Evolutionary conservation across 441 rosid species (phyloP).

Genomic region (Sinapis alba): DNA sequence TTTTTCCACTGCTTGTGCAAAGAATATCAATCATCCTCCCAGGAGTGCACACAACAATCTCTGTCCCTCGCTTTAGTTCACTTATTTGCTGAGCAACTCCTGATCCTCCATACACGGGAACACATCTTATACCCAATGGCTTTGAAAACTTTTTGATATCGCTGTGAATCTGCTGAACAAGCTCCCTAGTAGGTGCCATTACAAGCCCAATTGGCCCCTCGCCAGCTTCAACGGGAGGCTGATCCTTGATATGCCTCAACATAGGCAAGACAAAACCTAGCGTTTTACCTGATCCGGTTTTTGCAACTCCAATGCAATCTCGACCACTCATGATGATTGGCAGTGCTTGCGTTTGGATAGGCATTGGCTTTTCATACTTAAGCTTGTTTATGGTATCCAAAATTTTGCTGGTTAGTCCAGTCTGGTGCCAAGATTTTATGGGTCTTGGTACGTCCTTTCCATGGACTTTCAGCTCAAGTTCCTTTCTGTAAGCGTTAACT

Average conservation of each 20-base stretch:
- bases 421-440: slow-evolving; percentile 90
- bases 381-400: slow-evolving; percentile 88
- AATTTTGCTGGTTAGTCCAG: slow-evolving; percentile 79
- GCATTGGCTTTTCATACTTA: slow-evolving; percentile 89
- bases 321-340: slow-evolving; percentile 96
- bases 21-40: slow-evolving; percentile 98
- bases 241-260: slow-evolving; percentile 98
- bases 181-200: slow-evolving; percentile 99
- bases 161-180: slow-evolving; percentile 96
- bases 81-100: slow-evolving; percentile 99
- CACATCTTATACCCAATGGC: slow-evolving; percentile 79
- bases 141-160: slow-evolving; percentile 88
- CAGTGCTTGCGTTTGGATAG: slow-evolving; percentile 95
- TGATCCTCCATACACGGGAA: slow-evolving; percentile 96
- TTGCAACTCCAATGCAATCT: slow-evolving; percentile 95
- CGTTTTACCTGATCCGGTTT: slow-evolving; percentile 96
- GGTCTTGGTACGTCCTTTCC: slow-evolving; percentile 86
- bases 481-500: slow-evolving; percentile 48
- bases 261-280: slow-evolving; percentile 96
- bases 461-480: slow-evolving; percentile 60
- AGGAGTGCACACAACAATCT: slow-evolving; percentile 96
- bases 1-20: slow-evolving; percentile 94
- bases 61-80: slow-evolving; percentile 89
- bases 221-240: slow-evolving; percentile 91
- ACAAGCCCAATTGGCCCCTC: slow-evolving; percentile 95